phyloP scores from a whole-genome alignment of 495 filamentous ascomycete genomes.

The Choiromyces venosus region DNA sequence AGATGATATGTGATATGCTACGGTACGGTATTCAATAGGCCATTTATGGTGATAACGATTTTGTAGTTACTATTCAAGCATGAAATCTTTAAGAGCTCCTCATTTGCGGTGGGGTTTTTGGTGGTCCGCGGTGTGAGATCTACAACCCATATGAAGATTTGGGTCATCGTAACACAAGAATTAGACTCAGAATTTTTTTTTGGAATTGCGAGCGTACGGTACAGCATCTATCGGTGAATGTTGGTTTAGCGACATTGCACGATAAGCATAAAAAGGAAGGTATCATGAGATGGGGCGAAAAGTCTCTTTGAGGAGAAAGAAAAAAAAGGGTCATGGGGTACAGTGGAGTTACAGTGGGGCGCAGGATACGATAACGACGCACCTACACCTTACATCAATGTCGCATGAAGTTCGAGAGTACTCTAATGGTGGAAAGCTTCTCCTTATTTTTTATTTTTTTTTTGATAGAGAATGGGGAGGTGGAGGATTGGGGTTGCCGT shows the following conservation, averaged over 20 bases:
- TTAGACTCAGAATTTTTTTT: not conserved
- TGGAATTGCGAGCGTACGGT: not conserved
- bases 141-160: not conserved
- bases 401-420: too few species aligned
- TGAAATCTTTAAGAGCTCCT: not conserved
- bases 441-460: too few species aligned
- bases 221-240: not conserved
- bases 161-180: not conserved
- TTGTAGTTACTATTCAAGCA: not conserved
- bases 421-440: too few species aligned
- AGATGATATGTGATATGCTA: not conserved
- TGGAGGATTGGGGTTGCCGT: too few species aligned
- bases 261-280: not conserved
- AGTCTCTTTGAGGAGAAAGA: too few species aligned
- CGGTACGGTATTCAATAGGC: not conserved
- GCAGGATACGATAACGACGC: too few species aligned
- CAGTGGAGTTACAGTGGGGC: too few species aligned
- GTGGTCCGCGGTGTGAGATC: not conserved
- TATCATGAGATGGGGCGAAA: too few species aligned
- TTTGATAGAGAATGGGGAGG: too few species aligned
- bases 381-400: too few species aligned
- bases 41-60: not conserved
- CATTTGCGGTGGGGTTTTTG: not conserved
- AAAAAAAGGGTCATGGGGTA: too few species aligned
- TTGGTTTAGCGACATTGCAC: not conserved